Percentiles rank a stretch among this genome's conserved stretches.
Evolutionary conservation across 2,329 filamentous ascomycete genomes (phyloP).

Genomic region (Stemphylium lycopersici): DNA sequence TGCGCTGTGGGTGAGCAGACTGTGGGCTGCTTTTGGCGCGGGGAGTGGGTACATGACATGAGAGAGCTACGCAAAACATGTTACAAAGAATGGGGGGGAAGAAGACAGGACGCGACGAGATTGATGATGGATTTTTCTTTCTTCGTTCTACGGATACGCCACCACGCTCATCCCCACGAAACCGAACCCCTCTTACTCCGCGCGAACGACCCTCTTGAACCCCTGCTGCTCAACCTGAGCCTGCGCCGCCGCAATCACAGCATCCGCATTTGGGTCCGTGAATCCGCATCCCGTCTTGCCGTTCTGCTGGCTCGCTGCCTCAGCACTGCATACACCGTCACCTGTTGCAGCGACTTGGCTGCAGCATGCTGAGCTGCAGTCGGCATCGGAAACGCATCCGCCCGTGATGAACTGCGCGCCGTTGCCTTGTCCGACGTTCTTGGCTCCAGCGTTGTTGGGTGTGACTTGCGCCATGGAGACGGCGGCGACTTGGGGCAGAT

Average conservation of each 20-base stretch:
- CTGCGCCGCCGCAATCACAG: constrained; percentile 39
- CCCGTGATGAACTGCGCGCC: constrained; percentile 42
- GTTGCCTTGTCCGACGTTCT: constrained; percentile 36
- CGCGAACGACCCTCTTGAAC: constrained; percentile 33
- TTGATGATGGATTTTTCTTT: not conserved
- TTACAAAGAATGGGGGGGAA: not conserved
- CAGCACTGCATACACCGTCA: constrained; percentile 37
- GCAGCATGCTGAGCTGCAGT: constrained; percentile 39
- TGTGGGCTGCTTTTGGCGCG: constrained; percentile 35
- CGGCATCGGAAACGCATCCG: constrained; percentile 36
- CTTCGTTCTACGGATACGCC: not conserved
- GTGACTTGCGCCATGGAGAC: constrained; percentile 27
- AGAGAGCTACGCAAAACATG: not conserved
- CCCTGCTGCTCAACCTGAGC: constrained; percentile 38
- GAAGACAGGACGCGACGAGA: not conserved
- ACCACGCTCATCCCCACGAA: not conserved
- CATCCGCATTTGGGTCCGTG: constrained; percentile 33
- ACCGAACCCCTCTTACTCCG: not conserved
- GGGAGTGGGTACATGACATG: constrained; percentile 9
- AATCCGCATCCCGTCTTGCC: constrained; percentile 43
- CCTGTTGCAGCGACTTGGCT: constrained; percentile 27
- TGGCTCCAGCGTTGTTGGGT: constrained; percentile 36
- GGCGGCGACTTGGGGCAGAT: constrained; percentile 15
- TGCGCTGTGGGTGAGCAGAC: constrained; percentile 28
- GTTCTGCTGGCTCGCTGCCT: constrained; percentile 36